Evolutionary conservation across 2,329 filamentous ascomycete genomes (phyloP), one percentile per base, ranked within the genome.

Genomic region (Epichloe brachyelytri): DNA sequence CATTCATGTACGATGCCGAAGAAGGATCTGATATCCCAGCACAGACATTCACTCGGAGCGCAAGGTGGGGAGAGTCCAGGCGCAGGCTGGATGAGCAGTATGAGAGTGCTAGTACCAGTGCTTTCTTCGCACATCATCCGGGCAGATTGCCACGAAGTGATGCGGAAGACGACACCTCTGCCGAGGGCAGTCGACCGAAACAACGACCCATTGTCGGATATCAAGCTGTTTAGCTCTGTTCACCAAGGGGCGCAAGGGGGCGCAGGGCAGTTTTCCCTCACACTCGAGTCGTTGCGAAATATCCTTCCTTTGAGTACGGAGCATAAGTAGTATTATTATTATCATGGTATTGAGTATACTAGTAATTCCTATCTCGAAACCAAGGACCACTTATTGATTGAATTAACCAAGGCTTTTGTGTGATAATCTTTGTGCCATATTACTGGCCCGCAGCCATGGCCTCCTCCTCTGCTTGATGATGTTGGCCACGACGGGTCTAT

Each of bases 11-110:
- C 41, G 57, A 51, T 3, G 50, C 51, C 2, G 56, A 57, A 5
- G 54, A 53, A 1, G 59, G 57, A 19, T 14, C 53, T 3, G 54
- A 58, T 22, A 53, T 54, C 14, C 54, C 55, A 0, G 53, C 54
- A 2, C 57, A 56, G 46, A 64, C 62, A 0, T 15, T 64, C 12
- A 57, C 57, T 2, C 51, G 56, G 34, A 57, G 50, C 48, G 62
- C 53, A 19, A 60, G 60, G 2, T 64, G 62, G 62, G 62, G 62
- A 40, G 51, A 49, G 15, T 56, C 55, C 30, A 54, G 55, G 45
- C 52, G 56, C 46, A 54, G 56, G 41, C 22, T 51, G 46, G 17
- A 45, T 12, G 34, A 49, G 41, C 33, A 30, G 11, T 22, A 36
- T 36, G 48, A 43, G 12, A 12, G 19, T 34, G 47, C 36, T 36